Base-by-base conservation (phyloP, 2,329 filamentous ascomycete species). In the Pseudomassariella vexata region DNA sequence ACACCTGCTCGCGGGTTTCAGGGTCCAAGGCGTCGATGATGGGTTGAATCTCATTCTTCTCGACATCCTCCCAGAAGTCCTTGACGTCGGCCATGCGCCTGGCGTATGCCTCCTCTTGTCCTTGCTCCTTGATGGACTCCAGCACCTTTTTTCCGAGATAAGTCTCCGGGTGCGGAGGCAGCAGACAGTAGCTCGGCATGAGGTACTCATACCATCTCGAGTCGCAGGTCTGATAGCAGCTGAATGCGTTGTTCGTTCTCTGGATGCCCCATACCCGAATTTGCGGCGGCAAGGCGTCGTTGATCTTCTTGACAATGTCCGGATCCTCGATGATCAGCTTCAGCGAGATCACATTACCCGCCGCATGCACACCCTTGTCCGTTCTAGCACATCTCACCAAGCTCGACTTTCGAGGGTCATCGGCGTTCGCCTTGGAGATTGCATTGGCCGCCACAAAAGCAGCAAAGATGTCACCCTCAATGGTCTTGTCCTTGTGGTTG, bases 151-250 rank as follows among this genome's bases (percentile, higher is more conserved):
- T 85, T 7, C 85, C 89, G 21, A 98, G 60, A 55, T 76, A 95
- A 39, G 85, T 94, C 41, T 82, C 81, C 0, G 89, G 89, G 54
- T 96, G 89, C 0, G 92, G 92, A 14, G 92, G 92, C 19, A 98
- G 65, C 46, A 98, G 85, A 35, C 85, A 87, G 60, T 96, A 88
- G 24, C 85, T 92, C 3, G 92, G 92, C 57, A 98, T 85, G 32
- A 98, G 68, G 55, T 98, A 98, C 63, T 98, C 92, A 62, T 98
- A 98, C 71, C 89, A 94, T 46, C 92, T 74, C 17, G 88, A 95
- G 60, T 98, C 92, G 60, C 90, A 95, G 35, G 85, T 76, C 54
- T 94, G 84, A 60, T 98, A 98, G 60, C 85, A 90, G 59, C 85
- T 95, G 67, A 96, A 98, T 45, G 79, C 78, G 44, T 89, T 90